Evolutionary conservation across 495 filamentous ascomycete species (phyloP).

Genomic region (Podospora tetraspora): DNA sequence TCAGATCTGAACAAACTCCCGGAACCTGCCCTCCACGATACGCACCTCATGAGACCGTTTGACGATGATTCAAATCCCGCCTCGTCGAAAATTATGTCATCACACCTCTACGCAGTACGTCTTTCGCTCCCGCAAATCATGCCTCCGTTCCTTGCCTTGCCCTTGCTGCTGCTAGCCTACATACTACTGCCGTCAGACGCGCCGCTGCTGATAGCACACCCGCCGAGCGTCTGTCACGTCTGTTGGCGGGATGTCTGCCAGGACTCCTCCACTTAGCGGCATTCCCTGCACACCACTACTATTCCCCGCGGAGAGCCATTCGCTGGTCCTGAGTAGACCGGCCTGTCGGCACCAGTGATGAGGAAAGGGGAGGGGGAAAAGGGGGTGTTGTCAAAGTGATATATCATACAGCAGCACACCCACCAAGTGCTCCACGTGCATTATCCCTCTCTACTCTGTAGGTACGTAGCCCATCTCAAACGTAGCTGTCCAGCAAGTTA

Average conservation of each 20-base stretch:
- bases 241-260: background rate
- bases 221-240: background rate
- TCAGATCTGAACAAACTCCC: background rate
- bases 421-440: background rate
- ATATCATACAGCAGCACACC: background rate
- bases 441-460: background rate
- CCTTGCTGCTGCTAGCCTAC: background rate
- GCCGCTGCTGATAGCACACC: background rate
- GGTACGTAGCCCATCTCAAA: too few species aligned
- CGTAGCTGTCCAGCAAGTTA: too few species aligned
- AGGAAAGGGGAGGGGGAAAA: background rate
- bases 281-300: background rate
- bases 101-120: background rate
- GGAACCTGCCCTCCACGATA: background rate
- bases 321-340: background rate
- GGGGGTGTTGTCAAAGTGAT: background rate
- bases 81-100: too few species aligned
- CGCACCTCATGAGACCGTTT: too few species aligned
- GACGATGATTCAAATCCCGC: too few species aligned
- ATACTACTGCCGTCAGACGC: background rate
- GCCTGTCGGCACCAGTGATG: background rate
- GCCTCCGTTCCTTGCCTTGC: background rate
- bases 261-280: background rate
- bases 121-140: background rate
- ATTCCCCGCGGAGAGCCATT: background rate